Evolutionary conservation across 257 asterid species (phyloP).

Genomic region (Handroanthus guayacan): DNA sequence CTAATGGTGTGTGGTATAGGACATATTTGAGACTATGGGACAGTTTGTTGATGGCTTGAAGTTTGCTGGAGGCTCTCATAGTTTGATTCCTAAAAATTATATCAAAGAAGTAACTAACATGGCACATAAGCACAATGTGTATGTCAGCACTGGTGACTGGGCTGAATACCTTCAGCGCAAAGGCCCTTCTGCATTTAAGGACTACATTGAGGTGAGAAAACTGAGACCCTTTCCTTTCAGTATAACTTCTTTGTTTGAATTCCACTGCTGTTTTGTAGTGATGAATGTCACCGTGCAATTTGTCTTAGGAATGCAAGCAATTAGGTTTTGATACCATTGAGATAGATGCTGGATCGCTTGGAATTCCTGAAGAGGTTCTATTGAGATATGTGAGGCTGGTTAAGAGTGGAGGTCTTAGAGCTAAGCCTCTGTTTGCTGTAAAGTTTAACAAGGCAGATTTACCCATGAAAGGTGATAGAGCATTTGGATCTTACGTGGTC

Average conservation of each 20-base stretch:
- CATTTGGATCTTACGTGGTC: conserved; percentile 79
- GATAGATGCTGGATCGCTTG: conserved; percentile 78
- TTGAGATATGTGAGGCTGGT: conserved; percentile 89
- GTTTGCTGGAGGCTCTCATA: conserved; percentile 83
- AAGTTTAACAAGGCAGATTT: conserved; percentile 83
- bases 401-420: conserved; percentile 83
- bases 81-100: conserved; percentile 67
- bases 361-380: conserved; percentile 83
- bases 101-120: conserved; percentile 72
- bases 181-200: conserved; percentile 79
- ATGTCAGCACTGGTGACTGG: conserved; percentile 86
- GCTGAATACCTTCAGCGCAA: conserved; percentile 64
- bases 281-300: background rate
- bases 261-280: background rate
- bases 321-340: conserved; percentile 92
- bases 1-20: conserved; percentile 47
- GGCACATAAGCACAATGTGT: conserved; percentile 84
- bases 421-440: conserved; percentile 82
- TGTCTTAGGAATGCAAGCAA: conserved; percentile 78
- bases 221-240: background rate
- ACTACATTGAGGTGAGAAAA: conserved; percentile 63
- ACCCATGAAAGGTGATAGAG: conserved; percentile 61
- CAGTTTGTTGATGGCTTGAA: conserved; percentile 90
- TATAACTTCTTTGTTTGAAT: background rate
- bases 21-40: conserved; percentile 83